phyloP scores from a whole-genome alignment of 2,329 filamentous ascomycete species.

The Sphaerostilbella broomeana region DNA sequence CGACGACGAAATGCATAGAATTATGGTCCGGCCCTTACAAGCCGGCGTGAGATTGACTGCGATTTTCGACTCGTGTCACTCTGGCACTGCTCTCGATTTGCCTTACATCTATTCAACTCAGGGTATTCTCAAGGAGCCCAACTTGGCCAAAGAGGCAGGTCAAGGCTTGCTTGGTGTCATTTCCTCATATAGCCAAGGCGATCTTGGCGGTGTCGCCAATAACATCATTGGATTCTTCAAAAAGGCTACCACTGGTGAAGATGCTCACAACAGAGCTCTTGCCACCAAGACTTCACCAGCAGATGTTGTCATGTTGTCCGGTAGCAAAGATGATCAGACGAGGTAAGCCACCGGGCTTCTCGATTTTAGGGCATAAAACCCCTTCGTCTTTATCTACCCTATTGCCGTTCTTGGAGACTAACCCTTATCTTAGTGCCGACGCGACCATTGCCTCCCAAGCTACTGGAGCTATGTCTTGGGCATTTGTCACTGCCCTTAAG shows the following conservation, averaged over 20 bases:
- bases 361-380: not conserved
- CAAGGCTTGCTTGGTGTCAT: constrained; percentile 56
- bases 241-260: constrained; percentile 75
- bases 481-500: constrained; percentile 86
- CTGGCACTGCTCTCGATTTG: constrained; percentile 58
- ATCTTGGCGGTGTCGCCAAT: constrained; percentile 74
- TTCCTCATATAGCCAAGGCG: constrained; percentile 58
- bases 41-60: constrained; percentile 53
- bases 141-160: constrained; percentile 61
- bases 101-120: constrained; percentile 65
- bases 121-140: constrained; percentile 61
- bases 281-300: constrained; percentile 90
- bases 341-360: constrained; percentile 52
- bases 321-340: constrained; percentile 94
- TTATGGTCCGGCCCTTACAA: constrained; percentile 56
- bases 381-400: not conserved
- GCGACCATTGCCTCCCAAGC: constrained; percentile 86
- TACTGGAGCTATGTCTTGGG: constrained; percentile 97
- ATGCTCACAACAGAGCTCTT: constrained; percentile 72
- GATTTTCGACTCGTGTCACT: constrained; percentile 62
- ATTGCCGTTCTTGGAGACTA: too few species aligned
- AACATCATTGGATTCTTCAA: constrained; percentile 81
- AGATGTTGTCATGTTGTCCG: constrained; percentile 96
- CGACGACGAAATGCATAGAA: constrained; percentile 75
- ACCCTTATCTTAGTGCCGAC: constrained; percentile 59